phyloP scores from a whole-genome alignment of 2,329 filamentous ascomycete genomes.

The Aspergillus cejpii region DNA sequence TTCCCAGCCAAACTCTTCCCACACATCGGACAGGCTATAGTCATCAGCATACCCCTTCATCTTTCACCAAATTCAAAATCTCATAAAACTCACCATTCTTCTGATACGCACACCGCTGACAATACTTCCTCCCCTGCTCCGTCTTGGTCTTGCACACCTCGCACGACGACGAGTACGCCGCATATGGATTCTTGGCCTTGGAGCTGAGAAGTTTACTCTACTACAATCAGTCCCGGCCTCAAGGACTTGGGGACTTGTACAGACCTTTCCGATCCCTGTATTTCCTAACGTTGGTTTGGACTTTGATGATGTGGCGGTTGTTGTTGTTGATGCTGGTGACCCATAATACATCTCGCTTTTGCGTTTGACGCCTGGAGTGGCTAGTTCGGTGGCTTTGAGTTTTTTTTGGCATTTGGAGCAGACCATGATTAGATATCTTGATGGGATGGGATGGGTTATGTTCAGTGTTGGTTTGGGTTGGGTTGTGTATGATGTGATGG shows the following conservation, averaged over 20 bases:
- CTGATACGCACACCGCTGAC: slow-evolving; percentile 58
- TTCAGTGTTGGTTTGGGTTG: slow-evolving; percentile 1
- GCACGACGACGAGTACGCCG: slow-evolving; percentile 57
- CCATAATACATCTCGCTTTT: slow-evolving; percentile 62
- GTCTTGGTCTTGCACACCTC: slow-evolving; percentile 58
- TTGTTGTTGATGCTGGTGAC: slow-evolving; percentile 50
- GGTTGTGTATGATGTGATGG: too few species aligned
- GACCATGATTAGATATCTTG: slow-evolving; percentile 43
- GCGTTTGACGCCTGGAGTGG: slow-evolving; percentile 60
- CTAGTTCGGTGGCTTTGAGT: slow-evolving; percentile 54
- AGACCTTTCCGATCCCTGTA: slow-evolving; percentile 55
- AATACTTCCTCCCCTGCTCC: slow-evolving; percentile 55
- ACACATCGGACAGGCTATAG: slow-evolving; percentile 56
- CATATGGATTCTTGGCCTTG: slow-evolving; percentile 60
- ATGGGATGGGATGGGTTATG: neutral
- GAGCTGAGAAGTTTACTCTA: slow-evolving; percentile 60
- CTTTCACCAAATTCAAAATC: neutral
- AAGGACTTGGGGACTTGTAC: too few species aligned
- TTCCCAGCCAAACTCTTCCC: slow-evolving; percentile 51
- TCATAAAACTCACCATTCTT: slow-evolving; percentile 47
- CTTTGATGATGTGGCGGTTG: too few species aligned
- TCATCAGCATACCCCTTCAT: slow-evolving; percentile 11
- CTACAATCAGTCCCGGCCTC: too few species aligned
- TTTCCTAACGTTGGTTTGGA: slow-evolving; percentile 48
- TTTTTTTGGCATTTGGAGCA: slow-evolving; percentile 60